These are phyloP conservation scores for Gardenia jasminoides DNA, from an alignment of 257 asterid species.

Conservation along the genomic window DNA sequence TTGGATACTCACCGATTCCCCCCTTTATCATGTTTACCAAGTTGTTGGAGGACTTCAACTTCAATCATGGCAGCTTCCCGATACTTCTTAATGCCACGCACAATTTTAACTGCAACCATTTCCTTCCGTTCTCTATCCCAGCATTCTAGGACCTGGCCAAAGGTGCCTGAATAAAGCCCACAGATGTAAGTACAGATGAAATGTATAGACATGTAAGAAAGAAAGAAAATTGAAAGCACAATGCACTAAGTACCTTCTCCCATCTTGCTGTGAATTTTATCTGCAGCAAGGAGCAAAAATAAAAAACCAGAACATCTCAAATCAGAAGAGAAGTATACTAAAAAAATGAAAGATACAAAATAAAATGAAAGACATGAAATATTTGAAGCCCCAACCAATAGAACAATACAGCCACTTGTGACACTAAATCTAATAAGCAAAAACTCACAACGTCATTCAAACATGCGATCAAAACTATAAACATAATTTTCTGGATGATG, in stretches of 20 bases:
- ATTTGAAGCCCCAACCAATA: not conserved
- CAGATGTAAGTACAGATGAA: not conserved
- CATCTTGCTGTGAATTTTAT: slow-evolving; percentile 86
- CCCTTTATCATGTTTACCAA: slow-evolving; percentile 78
- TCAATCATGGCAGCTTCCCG: slow-evolving; percentile 94
- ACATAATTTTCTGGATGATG: slow-evolving; percentile 32
- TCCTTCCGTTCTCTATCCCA: slow-evolving; percentile 84
- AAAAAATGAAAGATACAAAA: not conserved
- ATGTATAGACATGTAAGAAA: too few species aligned
- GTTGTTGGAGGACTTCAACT: slow-evolving; percentile 82
- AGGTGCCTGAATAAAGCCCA: slow-evolving; percentile 43
- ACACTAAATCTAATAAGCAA: too few species aligned
- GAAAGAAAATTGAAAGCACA: too few species aligned
- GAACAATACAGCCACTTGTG: too few species aligned
- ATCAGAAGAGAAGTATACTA: not conserved
- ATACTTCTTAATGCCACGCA: slow-evolving; percentile 76
- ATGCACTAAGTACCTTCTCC: slow-evolving; percentile 55
- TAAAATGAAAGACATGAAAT: not conserved
- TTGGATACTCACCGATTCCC: slow-evolving; percentile 74
- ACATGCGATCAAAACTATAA: slow-evolving; percentile 12
- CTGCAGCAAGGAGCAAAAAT: slow-evolving; percentile 34
- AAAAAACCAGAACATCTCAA: not conserved
- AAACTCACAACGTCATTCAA: not conserved
- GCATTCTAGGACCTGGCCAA: slow-evolving; percentile 94
- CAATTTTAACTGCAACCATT: slow-evolving; percentile 88